Evolutionary conservation across 2,329 filamentous ascomycete species (phyloP).

Genomic region (Colletotrichum cereale): DNA sequence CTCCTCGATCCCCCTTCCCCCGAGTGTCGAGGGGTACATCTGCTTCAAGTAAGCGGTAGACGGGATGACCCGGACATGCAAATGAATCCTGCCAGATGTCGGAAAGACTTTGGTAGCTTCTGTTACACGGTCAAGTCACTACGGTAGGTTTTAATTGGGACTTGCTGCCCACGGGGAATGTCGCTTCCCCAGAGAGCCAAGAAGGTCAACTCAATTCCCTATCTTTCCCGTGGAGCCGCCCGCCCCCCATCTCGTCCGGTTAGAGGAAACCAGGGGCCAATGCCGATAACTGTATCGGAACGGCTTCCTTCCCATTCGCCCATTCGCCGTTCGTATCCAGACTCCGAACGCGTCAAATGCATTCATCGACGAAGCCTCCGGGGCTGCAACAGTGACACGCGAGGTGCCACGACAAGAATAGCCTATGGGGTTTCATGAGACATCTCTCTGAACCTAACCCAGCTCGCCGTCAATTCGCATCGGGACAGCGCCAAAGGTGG

Average conservation of each 20-base stretch:
- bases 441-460: constrained; percentile 30
- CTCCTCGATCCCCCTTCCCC: not conserved
- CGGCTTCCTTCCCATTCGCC: constrained; percentile 28
- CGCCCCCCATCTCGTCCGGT: not conserved
- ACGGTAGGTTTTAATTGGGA: not conserved
- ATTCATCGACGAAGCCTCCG: constrained; percentile 22
- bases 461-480: constrained; percentile 15
- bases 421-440: constrained; percentile 34
- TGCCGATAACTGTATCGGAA: constrained; percentile 3
- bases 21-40: not conserved
- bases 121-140: not conserved
- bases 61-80: not conserved
- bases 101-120: not conserved
- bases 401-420: constrained; percentile 37
- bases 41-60: not conserved
- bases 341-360: constrained; percentile 25
- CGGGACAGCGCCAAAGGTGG: not conserved
- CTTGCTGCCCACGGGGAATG: constrained; percentile 12
- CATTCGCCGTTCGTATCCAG: not conserved
- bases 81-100: not conserved
- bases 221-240: constrained; percentile 27
- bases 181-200: constrained; percentile 22
- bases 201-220: constrained; percentile 13
- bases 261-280: not conserved
- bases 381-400: constrained; percentile 32